Evolutionary conservation across 306 rosid genomes (phyloP).

Genomic region (Dalbergia cultrata): DNA sequence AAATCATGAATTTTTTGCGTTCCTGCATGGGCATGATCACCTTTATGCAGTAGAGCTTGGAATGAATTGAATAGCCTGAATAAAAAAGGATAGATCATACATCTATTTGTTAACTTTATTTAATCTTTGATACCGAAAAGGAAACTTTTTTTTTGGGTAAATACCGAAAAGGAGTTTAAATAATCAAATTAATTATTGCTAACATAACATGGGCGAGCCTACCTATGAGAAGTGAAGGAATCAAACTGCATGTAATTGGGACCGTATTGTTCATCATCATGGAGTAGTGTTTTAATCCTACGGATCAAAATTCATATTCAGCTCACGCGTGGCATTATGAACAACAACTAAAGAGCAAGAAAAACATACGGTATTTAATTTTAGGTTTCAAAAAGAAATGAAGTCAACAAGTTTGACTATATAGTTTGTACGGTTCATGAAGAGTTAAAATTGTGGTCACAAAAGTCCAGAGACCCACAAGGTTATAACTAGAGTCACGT

Average conservation of each 20-base stretch:
- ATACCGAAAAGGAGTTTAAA: no score
- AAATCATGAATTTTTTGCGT: background rate
- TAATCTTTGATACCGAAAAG: no score
- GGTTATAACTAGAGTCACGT: background rate
- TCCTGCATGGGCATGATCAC: background rate
- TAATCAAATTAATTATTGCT: background rate
- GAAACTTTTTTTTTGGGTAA: no score
- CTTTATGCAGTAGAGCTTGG: background rate
- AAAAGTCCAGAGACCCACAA: no score
- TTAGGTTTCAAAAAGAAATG: no score
- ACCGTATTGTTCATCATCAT: slow-evolving; percentile 6
- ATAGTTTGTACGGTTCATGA: no score
- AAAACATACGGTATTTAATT: no score
- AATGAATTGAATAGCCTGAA: background rate
- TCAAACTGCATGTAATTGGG: background rate
- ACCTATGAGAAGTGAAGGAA: background rate
- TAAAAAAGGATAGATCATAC: background rate
- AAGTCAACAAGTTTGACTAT: no score
- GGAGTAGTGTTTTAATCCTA: background rate
- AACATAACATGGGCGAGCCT: background rate
- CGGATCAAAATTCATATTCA: slow-evolving; percentile 5
- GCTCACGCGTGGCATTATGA: background rate
- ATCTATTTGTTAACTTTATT: background rate
- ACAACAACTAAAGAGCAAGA: no score
- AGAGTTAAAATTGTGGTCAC: no score